Evolutionary conservation across 2,329 filamentous ascomycete species (phyloP).

Genomic region (Paecilomyces niveus): DNA sequence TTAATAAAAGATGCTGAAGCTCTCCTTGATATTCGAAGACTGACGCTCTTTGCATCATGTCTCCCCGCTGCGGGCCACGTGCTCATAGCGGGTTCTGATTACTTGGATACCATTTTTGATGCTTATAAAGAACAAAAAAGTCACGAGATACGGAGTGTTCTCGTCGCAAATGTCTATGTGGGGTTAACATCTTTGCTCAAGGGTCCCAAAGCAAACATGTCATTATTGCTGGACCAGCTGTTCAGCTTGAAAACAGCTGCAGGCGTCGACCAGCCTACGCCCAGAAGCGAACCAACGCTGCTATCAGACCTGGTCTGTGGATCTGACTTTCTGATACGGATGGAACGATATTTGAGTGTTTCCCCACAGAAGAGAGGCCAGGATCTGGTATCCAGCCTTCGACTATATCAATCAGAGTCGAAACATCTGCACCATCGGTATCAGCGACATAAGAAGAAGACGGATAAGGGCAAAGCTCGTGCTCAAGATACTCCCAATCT

Average conservation of each 20-base stretch:
- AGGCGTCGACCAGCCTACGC: conserved; percentile 48
- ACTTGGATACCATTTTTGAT: conserved; percentile 64
- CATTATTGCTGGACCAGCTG: conserved; percentile 72
- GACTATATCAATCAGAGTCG: conserved; percentile 31
- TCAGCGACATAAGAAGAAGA: conserved; percentile 32
- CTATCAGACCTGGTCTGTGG: conserved; percentile 73
- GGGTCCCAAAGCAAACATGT: conserved; percentile 59
- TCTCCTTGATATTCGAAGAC: conserved; percentile 22
- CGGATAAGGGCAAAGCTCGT: conserved; percentile 36
- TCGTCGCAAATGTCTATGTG: conserved; percentile 69
- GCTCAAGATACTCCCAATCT: conserved; percentile 20
- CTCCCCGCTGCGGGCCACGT: conserved; percentile 45
- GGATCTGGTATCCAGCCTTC: conserved; percentile 32
- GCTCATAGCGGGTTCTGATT: conserved; percentile 80
- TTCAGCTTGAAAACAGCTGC: conserved; percentile 71
- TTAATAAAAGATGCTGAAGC: conserved; percentile 10
- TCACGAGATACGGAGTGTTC: conserved; percentile 54
- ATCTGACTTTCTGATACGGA: conserved; percentile 59
- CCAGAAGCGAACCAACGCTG: conserved; percentile 49
- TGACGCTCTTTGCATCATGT: conserved; percentile 33
- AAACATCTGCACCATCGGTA: conserved; percentile 31
- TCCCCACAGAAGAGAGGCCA: conserved; percentile 35
- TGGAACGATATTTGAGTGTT: conserved; percentile 27
- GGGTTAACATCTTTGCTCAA: conserved; percentile 66
- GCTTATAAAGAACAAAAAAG: conserved; percentile 49